Conservation (phyloP, 2,329 filamentous ascomycete species). For the Bertia moriformis region DNA sequence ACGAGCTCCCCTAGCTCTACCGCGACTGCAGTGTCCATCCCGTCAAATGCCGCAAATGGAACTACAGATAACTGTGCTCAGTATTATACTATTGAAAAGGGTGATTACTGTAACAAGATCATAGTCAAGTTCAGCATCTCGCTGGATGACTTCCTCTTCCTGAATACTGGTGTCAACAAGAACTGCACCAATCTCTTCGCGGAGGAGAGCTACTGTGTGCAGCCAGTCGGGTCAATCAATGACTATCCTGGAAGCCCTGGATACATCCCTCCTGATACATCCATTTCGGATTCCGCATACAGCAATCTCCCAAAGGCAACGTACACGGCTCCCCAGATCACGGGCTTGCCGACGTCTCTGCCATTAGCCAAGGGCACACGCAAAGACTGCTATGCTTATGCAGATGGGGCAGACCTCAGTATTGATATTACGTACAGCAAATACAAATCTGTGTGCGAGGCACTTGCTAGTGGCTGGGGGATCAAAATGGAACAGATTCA, state of each 20-base stretch:
- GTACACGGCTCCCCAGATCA: constrained; percentile 3
- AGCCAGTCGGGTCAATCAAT: constrained; percentile 13
- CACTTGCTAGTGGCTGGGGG: no score
- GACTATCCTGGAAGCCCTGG: constrained; percentile 2
- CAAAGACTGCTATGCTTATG: constrained; percentile 9
- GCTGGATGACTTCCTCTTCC: constrained; percentile 15
- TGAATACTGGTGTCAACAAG: constrained; percentile 15
- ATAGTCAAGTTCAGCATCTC: constrained; percentile 13
- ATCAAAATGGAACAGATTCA: no score
- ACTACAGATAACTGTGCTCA: constrained; percentile 11
- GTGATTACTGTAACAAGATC: constrained; percentile 18
- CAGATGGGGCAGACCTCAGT: constrained; percentile 7
- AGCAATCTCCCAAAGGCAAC: constrained; percentile 2
- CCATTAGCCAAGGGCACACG: constrained; percentile 9
- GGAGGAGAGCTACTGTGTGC: constrained; percentile 15
- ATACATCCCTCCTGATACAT: constrained; percentile 3
- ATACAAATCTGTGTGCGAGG: no score
- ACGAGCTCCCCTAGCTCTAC: not conserved
- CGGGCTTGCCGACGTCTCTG: constrained; percentile 3
- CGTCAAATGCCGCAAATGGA: constrained; percentile 10
- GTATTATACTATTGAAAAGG: constrained; percentile 13
- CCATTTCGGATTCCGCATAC: constrained; percentile 3
- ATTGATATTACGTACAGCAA: constrained; percentile 5
- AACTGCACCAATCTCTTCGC: constrained; percentile 18
- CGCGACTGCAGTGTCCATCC: constrained; percentile 6